These are phyloP conservation scores for Ciborinia camelliae DNA, from an alignment of 2,329 filamentous ascomycete genomes.

Conservation along the genomic window DNA sequence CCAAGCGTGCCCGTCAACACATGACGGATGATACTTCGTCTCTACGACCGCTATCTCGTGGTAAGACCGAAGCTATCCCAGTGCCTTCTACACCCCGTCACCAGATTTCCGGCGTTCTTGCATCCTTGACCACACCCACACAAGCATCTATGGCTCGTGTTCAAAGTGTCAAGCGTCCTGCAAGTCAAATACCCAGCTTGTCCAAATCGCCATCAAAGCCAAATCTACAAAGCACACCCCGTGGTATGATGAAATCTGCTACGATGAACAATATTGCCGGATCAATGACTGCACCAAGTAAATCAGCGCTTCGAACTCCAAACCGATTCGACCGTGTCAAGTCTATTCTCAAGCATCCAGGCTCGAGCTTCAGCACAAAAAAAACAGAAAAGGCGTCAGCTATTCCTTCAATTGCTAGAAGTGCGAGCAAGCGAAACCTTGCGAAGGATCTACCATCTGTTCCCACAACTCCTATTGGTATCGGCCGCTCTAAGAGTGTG, in stretches of 20 bases:
- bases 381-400: constrained; percentile 27
- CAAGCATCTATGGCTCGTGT: constrained; percentile 67
- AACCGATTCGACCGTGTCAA: constrained; percentile 49
- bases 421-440: constrained; percentile 48
- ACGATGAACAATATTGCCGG: constrained; percentile 47
- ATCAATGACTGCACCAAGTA: constrained; percentile 34
- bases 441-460: constrained; percentile 52
- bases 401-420: constrained; percentile 36
- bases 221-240: constrained; percentile 41
- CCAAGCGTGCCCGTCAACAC: constrained; percentile 70
- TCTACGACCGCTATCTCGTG: constrained; percentile 55
- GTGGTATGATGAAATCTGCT: constrained; percentile 52
- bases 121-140: constrained; percentile 71
- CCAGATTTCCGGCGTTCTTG: constrained; percentile 44
- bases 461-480: constrained; percentile 55
- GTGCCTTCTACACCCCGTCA: constrained; percentile 44
- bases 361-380: constrained; percentile 25
- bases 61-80: constrained; percentile 42
- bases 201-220: constrained; percentile 55
- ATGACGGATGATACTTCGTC: constrained; percentile 67
- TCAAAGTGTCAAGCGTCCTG: constrained; percentile 52
- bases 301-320: constrained; percentile 28
- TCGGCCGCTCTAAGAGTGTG: constrained; percentile 50
- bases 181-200: constrained; percentile 45
- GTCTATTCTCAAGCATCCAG: constrained; percentile 50